phyloP scores from a whole-genome alignment of 306 rosid genomes.

The Mimosa bimucronata region DNA sequence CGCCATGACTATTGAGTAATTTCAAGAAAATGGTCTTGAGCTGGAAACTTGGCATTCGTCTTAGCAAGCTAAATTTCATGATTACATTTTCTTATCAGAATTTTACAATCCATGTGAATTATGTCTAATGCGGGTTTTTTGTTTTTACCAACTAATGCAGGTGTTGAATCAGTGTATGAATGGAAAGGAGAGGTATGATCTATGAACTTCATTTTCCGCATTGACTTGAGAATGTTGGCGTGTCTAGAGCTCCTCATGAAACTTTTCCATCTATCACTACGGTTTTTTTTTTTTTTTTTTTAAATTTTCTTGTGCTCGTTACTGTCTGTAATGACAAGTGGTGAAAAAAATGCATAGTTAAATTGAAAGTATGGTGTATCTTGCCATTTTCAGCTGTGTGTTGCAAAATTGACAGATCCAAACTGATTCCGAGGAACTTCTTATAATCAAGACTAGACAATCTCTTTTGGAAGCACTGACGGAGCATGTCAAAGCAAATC shows the following conservation, averaged over 20 bases:
- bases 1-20: constrained; percentile 1
- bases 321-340: not conserved
- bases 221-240: not conserved
- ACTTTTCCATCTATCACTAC: not conserved
- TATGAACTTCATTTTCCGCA: constrained; percentile 30
- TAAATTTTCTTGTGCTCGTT: not conserved
- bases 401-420: constrained; percentile 50
- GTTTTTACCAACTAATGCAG: constrained; percentile 40
- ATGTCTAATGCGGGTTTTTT: constrained; percentile 53
- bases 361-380: not conserved
- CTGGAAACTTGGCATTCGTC: constrained; percentile 1
- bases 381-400: constrained; percentile 9
- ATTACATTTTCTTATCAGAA: constrained; percentile 4
- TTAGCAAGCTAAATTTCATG: constrained; percentile 20
- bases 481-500: constrained; percentile 69
- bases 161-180: constrained; percentile 71
- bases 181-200: constrained; percentile 85
- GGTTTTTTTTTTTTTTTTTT: too few relatives aligned
- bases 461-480: constrained; percentile 71
- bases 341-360: not conserved
- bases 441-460: constrained; percentile 73
- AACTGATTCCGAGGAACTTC: constrained; percentile 70
- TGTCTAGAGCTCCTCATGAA: not conserved
- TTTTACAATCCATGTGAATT: constrained; percentile 16
- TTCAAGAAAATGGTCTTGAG: not conserved